Conservation (phyloP, 768 basidiomycete species). For the Lactifluus piperatus region DNA sequence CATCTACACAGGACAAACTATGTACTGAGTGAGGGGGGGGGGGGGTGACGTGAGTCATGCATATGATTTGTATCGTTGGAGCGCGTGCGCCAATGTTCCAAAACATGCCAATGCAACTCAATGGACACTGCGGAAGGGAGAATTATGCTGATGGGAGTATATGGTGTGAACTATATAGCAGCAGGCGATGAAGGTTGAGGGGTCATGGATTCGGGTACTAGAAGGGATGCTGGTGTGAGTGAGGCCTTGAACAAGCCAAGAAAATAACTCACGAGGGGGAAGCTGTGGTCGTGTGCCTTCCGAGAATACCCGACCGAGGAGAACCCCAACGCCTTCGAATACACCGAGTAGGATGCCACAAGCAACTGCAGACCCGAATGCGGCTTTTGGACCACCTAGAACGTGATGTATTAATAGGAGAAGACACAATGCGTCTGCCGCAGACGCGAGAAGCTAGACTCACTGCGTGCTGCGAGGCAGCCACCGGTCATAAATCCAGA, state of each 20-base stretch:
- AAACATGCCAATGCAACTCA: not conserved
- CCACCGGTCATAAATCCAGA: slow-evolving; percentile 99
- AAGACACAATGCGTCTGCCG: not conserved
- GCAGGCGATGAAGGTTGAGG: slow-evolving; percentile 12
- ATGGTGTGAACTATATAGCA: slow-evolving; percentile 3
- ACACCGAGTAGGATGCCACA: slow-evolving; percentile 95
- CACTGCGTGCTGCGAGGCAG: slow-evolving; percentile 87
- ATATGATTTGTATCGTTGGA: not conserved
- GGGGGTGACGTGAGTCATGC: not conserved
- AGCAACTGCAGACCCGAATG: slow-evolving; percentile 86
- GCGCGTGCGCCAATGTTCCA: not conserved
- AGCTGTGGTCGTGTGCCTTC: slow-evolving; percentile 74
- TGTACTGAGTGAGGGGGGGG: slow-evolving; percentile 15
- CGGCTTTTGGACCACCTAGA: slow-evolving; percentile 85
- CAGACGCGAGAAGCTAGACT: slow-evolving; percentile 29
- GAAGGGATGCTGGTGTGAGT: not conserved
- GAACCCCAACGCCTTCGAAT: slow-evolving; percentile 91
- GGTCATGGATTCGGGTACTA: slow-evolving; percentile 18
- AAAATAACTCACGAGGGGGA: slow-evolving; percentile 54
- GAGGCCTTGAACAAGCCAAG: not conserved
- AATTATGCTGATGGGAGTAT: not conserved
- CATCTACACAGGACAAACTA: slow-evolving; percentile 15
- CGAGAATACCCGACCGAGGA: slow-evolving; percentile 82
- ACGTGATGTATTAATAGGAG: not conserved
- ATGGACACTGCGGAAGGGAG: not conserved